Conservation (phyloP, 73 alveolate species). For the Paramecium tetraurelia region DNA sequence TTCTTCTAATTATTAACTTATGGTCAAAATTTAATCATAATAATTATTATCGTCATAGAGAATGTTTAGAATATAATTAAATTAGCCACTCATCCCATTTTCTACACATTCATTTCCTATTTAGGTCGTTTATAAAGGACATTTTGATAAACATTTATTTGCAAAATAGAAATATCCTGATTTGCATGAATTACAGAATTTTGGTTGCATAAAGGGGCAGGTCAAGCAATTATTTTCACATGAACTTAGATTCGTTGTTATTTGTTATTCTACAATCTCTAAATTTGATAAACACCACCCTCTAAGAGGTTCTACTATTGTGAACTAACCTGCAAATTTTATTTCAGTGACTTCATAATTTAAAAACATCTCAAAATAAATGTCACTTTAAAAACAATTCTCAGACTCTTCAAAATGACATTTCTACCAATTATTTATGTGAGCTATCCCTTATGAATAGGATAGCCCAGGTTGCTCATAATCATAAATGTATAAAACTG, state of each 20-base stretch:
- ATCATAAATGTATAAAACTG: background rate
- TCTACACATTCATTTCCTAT: background rate
- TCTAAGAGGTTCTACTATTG: background rate
- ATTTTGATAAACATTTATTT: background rate
- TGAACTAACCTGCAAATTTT: background rate
- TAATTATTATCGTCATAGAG: background rate
- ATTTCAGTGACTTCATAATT: background rate
- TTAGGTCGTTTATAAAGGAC: background rate
- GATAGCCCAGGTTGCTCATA: background rate
- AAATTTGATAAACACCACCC: background rate
- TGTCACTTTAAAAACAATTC: background rate
- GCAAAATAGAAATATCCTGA: background rate
- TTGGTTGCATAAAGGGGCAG: background rate
- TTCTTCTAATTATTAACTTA: background rate
- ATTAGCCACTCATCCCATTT: background rate
- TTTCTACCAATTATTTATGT: background rate
- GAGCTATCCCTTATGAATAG: background rate
- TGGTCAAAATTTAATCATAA: background rate
- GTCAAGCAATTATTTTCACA: background rate
- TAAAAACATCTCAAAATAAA: background rate
- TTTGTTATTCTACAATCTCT: background rate
- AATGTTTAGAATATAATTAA: background rate
- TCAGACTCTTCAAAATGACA: background rate
- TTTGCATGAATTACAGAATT: background rate
- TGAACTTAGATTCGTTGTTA: background rate